Conservation (phyloP, 2,329 filamentous ascomycete genomes). For the Penicillium sp. region DNA sequence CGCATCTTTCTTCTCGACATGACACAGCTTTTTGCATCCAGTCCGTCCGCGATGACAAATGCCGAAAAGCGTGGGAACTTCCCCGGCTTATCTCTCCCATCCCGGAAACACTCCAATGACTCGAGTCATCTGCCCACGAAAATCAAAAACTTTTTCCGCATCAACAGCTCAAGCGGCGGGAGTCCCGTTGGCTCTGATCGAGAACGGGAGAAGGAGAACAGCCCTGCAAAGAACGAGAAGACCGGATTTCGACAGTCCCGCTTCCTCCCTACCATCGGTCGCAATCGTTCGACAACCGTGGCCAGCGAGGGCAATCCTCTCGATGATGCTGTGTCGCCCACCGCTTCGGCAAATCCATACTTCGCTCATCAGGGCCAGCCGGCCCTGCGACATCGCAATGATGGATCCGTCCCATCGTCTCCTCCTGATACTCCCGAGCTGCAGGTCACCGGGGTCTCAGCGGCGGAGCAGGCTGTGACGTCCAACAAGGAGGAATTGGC, state of each 20-base stretch:
- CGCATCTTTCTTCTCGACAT: constrained; percentile 23
- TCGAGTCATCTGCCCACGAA: constrained; percentile 53
- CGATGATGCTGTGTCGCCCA: constrained; percentile 84
- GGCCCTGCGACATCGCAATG: constrained; percentile 87
- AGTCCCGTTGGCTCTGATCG: constrained; percentile 21
- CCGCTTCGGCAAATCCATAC: constrained; percentile 91
- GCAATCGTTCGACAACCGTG: constrained; percentile 82
- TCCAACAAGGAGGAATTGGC: constrained; percentile 91
- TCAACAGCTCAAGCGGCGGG: constrained; percentile 48
- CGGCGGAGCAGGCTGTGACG: constrained; percentile 61
- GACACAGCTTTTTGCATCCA: constrained; percentile 41
- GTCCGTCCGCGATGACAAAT: constrained; percentile 33
- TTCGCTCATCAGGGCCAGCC: constrained; percentile 95
- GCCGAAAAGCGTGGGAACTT: constrained; percentile 45
- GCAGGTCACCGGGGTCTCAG: constrained; percentile 64
- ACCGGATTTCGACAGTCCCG: constrained; percentile 73
- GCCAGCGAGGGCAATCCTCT: constrained; percentile 88
- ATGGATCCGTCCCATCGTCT: constrained; percentile 84
- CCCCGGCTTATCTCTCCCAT: constrained; percentile 39
- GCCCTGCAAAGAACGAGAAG: constrained; percentile 56
- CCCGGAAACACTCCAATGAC: constrained; percentile 41
- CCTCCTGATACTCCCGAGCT: constrained; percentile 83
- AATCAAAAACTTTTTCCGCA: constrained; percentile 65
- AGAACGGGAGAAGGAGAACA: constrained; percentile 33
- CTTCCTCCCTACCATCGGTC: constrained; percentile 80